These are phyloP conservation scores for Tremella mesenterica DNA, from an alignment of 768 basidiomycete genomes.

Conservation along the genomic window DNA sequence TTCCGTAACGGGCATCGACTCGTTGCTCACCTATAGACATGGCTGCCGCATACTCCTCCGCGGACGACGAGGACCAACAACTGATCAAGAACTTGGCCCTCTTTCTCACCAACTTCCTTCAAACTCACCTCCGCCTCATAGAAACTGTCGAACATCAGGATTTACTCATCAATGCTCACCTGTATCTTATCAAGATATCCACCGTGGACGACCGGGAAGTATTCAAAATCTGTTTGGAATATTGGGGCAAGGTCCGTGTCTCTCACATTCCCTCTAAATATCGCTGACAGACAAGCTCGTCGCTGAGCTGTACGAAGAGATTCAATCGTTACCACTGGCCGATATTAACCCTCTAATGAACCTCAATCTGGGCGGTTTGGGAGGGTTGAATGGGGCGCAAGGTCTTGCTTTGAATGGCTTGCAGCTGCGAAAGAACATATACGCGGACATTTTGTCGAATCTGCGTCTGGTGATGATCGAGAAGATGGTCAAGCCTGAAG, in stretches of 20 bases:
- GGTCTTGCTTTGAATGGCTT: constrained; percentile 37
- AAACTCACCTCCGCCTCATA: constrained; percentile 83
- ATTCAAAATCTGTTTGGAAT: constrained; percentile 98
- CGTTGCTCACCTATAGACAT: constrained; percentile 52
- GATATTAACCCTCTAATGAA: constrained; percentile 64
- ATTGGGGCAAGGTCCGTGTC: constrained; percentile 53
- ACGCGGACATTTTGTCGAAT: constrained; percentile 89
- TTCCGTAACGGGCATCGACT: background rate
- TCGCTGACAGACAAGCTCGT: constrained; percentile 63
- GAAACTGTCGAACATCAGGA: constrained; percentile 85
- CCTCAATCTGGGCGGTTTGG: constrained; percentile 63
- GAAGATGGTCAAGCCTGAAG: constrained; percentile 98
- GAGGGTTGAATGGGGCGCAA: constrained; percentile 36
- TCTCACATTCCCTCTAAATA: background rate
- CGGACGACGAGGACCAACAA: constrained; percentile 87
- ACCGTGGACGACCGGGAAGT: constrained; percentile 98
- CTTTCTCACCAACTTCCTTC: constrained; percentile 95
- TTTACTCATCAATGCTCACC: constrained; percentile 87
- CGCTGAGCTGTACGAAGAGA: constrained; percentile 92
- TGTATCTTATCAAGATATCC: constrained; percentile 96
- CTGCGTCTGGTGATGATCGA: constrained; percentile 92
- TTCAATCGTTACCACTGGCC: constrained; percentile 78
- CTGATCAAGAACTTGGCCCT: constrained; percentile 92
- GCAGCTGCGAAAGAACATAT: constrained; percentile 82
- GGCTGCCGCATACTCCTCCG: constrained; percentile 77